phyloP scores from a whole-genome alignment of 1,284 basidiomycete species.

The Fomes fomentarius region DNA sequence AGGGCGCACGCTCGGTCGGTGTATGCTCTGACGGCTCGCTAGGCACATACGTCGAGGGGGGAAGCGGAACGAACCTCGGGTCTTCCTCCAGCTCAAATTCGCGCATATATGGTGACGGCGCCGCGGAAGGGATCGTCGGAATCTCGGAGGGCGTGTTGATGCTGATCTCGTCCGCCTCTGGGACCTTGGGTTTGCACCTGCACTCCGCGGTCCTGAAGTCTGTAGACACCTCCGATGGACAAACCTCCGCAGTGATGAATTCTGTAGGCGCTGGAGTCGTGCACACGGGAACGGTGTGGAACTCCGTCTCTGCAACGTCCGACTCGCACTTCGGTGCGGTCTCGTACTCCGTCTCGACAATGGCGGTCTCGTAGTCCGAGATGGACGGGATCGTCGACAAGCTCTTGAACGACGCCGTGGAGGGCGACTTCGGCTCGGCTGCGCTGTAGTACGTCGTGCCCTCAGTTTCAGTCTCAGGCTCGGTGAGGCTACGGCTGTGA shows the following conservation, averaged over 20 bases:
- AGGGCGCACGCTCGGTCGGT: constrained; percentile 14
- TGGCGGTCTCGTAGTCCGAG: constrained; percentile 54
- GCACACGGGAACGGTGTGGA: constrained; percentile 55
- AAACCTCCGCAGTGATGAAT: constrained; percentile 54
- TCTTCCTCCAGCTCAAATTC: constrained; percentile 34
- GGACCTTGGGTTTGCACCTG: constrained; percentile 24
- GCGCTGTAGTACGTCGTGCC: constrained; percentile 33
- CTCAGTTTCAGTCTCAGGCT: constrained; percentile 21
- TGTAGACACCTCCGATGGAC: constrained; percentile 43
- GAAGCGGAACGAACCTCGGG: constrained; percentile 42
- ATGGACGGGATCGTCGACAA: constrained; percentile 56
- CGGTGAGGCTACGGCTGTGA: constrained; percentile 5
- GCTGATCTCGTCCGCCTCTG: constrained; percentile 27
- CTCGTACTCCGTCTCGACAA: constrained; percentile 51
- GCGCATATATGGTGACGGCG: constrained; percentile 15
- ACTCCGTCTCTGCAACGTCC: constrained; percentile 48
- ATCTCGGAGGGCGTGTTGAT: constrained; percentile 31
- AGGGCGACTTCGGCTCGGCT: constrained; percentile 36
- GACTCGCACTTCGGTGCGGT: constrained; percentile 52
- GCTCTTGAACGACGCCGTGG: constrained; percentile 46
- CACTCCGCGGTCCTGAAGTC: constrained; percentile 41
- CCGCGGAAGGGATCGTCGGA: constrained; percentile 33
- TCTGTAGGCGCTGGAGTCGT: constrained; percentile 49
- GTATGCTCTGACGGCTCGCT: constrained; percentile 29
- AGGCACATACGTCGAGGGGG: constrained; percentile 41